A percentile compares a stretch with the other conserved stretches of the same genome.
Evolutionary conservation across 495 filamentous ascomycete genomes (phyloP).

Genomic region (Xylaria flabelliformis): DNA sequence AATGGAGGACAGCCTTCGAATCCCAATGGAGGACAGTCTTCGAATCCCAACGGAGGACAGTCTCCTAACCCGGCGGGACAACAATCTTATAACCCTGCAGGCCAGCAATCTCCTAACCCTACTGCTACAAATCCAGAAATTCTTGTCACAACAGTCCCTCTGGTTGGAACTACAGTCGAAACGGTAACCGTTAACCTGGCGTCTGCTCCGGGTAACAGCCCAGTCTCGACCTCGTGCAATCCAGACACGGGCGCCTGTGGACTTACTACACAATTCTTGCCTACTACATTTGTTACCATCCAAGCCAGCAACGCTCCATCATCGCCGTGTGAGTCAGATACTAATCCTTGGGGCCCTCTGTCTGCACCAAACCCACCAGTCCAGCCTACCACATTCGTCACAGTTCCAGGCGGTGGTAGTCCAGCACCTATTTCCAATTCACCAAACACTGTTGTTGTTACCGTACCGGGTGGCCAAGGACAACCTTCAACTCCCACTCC

Average conservation of each 20-base stretch:
- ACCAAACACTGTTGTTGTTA: conserved; percentile 12
- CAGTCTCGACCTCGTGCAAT: conserved; percentile 7
- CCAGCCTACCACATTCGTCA: conserved; percentile 19
- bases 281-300: conserved; percentile 31
- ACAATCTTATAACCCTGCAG: conserved; percentile 5
- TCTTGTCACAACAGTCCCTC: conserved; percentile 10
- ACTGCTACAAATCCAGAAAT: conserved; percentile 2
- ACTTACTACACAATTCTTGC: conserved; percentile 9
- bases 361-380: conserved; percentile 12
- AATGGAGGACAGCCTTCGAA: neutral
- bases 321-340: conserved; percentile 13
- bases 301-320: conserved; percentile 17
- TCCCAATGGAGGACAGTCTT: neutral
- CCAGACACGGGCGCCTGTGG: conserved; percentile 11
- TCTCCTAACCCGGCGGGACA: neutral
- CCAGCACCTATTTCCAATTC: conserved; percentile 7
- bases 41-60: neutral
- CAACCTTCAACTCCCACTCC: neutral
- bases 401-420: neutral
- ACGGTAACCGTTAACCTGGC: conserved; percentile 17
- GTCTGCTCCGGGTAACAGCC: conserved; percentile 15
- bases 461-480: conserved; percentile 12
- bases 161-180: conserved; percentile 22
- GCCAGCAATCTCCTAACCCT: conserved; percentile 12
- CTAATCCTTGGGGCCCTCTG: conserved; percentile 23